Conservation (phyloP, 2,329 filamentous ascomycete species). For the Microcyclospora pomicola region DNA sequence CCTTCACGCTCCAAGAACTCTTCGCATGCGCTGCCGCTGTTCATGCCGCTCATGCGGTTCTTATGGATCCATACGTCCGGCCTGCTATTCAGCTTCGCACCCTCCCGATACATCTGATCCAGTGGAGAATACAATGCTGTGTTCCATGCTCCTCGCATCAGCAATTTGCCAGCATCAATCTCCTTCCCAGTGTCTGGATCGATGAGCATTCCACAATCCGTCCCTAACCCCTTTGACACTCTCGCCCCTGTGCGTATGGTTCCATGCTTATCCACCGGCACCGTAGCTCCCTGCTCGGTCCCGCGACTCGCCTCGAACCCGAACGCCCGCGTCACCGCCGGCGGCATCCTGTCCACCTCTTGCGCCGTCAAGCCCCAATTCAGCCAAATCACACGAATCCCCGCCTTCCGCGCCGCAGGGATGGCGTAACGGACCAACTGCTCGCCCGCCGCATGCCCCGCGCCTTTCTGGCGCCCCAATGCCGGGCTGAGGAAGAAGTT, state of each 20-base stretch:
- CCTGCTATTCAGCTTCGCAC: conserved; percentile 9
- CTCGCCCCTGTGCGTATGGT: conserved; percentile 11
- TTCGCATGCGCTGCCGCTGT: conserved; percentile 33
- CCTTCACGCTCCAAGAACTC: conserved; percentile 28
- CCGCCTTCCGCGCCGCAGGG: conserved; percentile 36
- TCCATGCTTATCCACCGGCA: conserved; percentile 15
- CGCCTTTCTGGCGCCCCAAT: conserved; percentile 21
- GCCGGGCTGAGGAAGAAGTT: conserved; percentile 22
- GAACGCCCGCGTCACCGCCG: conserved; percentile 36
- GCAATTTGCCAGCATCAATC: conserved; percentile 29
- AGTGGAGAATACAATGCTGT: conserved; percentile 37
- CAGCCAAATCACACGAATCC: conserved; percentile 39
- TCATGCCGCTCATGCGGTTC: conserved; percentile 45
- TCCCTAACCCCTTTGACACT: conserved; percentile 21
- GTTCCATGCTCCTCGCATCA: conserved; percentile 46
- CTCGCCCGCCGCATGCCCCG: conserved; percentile 29
- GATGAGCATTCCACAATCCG: conserved; percentile 15
- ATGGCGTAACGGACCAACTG: conserved; percentile 31
- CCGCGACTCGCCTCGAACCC: conserved; percentile 22
- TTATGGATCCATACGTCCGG: conserved; percentile 42
- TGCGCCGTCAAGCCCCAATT: conserved; percentile 45
- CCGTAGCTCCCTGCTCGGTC: conserved; percentile 5
- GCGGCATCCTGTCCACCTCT: conserved; percentile 38
- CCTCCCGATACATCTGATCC: conserved; percentile 24
- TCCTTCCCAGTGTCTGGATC: conserved; percentile 28